Base-by-base conservation (phyloP, 1,284 basidiomycete species). In the Tilletia walkeri region DNA sequence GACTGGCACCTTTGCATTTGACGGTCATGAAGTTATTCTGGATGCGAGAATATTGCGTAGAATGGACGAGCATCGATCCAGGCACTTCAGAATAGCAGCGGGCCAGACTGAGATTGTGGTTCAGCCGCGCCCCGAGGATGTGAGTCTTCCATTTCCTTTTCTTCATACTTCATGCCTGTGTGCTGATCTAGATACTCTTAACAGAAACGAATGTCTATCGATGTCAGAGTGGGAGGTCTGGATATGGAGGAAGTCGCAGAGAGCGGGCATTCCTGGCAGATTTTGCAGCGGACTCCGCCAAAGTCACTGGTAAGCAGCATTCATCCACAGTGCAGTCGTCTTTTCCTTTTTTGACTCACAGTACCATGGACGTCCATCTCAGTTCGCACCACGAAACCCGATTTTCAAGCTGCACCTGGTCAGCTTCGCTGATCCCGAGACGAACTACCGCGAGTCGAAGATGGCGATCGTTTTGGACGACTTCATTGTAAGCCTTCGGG, bases 371-470 rank as follows among this genome's bases (percentile, higher is more conserved):
- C 50, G 12, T 53, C 50, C 7, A 10, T 30, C 56, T 30, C 59
- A 53, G 72, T 75, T 14, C 14, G 59, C 34, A 10, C 34, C 59
- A 10, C 59, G 59, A 9, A 18, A 63, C 38, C 84, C 84, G 0
- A 74, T 91, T 36, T 50, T 94, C 63, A 89, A 90, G 66, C 80
- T 92, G 10, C 87, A 88, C 20, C 89, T 95, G 78, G 87, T 88
- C 3, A 92, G 92, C 0, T 82, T 90, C 1, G 85, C 87, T 0
- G 86, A 92, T 34, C 87, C 89, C 0, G 89, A 88, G 61, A 89
- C 90, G 0, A 87, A 86, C 7, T 88, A 89, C 30, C 95, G 95
- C 84, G 93, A 95, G 83, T 92, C 1, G 87, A 87, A 70, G 83
- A 68, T 97, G 70, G 89, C 88, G 70, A 69, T 93, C 16, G 87